Evolutionary conservation across 2,329 filamentous ascomycete genomes (phyloP).

Genomic region (Ustulina deusta): DNA sequence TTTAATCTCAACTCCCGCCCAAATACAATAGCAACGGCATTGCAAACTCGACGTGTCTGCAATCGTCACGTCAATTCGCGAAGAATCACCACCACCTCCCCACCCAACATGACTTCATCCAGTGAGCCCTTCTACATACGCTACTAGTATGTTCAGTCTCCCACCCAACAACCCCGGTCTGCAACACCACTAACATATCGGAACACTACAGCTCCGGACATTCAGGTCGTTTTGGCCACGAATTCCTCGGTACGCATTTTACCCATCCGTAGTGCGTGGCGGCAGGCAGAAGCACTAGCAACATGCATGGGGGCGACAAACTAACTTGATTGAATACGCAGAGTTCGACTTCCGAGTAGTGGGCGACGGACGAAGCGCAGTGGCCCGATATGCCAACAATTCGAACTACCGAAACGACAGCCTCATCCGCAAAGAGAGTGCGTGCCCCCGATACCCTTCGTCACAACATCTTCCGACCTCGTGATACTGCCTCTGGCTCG

Average conservation of each 20-base stretch:
- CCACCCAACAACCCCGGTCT: background rate
- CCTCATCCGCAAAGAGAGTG: conserved; percentile 99
- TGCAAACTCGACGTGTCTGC: background rate
- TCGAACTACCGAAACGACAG: conserved; percentile 99
- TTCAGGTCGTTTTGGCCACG: conserved; percentile 96
- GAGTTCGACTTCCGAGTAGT: conserved; percentile 97
- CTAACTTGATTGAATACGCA: conserved; percentile 55
- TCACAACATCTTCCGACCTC: background rate
- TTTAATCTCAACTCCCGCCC: conserved; percentile 1
- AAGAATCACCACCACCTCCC: background rate
- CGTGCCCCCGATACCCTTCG: conserved; percentile 52
- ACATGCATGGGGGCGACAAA: background rate
- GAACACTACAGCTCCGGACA: conserved; percentile 82
- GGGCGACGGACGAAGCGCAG: conserved; percentile 91
- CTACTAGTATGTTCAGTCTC: conserved; percentile 81
- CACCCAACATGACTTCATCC: conserved; percentile 58
- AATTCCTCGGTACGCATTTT: conserved; percentile 82
- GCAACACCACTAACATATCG: conserved; percentile 27
- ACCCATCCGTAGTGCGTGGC: background rate
- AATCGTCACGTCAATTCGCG: background rate
- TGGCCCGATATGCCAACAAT: conserved; percentile 98
- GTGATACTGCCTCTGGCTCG: background rate
- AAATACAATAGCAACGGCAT: background rate
- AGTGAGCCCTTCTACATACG: conserved; percentile 93
- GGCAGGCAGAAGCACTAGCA: background rate